These are phyloP conservation scores for Dunaliella salina DNA, from an alignment of 163 green algal species.

Conservation along the genomic window DNA sequence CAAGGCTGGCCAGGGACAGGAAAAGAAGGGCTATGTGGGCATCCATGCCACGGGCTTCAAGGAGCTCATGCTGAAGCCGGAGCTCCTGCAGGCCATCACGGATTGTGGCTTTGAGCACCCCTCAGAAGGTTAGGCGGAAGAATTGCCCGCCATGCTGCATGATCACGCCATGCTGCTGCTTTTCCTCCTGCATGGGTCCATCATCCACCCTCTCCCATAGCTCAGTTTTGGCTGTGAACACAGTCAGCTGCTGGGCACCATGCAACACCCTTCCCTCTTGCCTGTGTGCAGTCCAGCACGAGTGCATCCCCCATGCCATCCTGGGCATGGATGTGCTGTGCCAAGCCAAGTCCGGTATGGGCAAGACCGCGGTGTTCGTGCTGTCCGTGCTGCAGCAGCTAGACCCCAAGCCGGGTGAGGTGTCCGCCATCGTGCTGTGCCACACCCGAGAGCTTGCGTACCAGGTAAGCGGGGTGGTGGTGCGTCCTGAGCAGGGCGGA, in stretches of 20 bases:
- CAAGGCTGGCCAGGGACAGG: conserved; percentile 35
- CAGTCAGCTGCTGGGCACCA: no score
- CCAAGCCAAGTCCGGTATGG: conserved; percentile 99
- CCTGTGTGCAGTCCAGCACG: conserved; percentile 89
- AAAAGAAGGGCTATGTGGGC: conserved; percentile 95
- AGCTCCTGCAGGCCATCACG: conserved; percentile 84
- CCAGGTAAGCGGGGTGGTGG: conserved; percentile 59
- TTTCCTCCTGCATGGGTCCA: no score
- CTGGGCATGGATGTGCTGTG: conserved; percentile 97
- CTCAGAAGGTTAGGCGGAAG: conserved; percentile 78
- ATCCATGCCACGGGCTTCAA: conserved; percentile 97
- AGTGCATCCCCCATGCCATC: conserved; percentile 98
- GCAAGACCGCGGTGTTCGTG: conserved; percentile 99
- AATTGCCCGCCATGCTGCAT: no score
- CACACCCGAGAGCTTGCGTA: conserved; percentile 98
- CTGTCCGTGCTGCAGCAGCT: conserved; percentile 96
- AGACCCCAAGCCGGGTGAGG: conserved; percentile 67
- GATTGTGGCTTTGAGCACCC: conserved; percentile 99
- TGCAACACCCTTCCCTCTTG: neutral
- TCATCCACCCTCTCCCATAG: no score
- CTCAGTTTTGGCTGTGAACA: no score
- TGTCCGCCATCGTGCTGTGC: conserved; percentile 87
- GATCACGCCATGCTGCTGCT: no score
- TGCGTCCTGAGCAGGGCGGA: no score
- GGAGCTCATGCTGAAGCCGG: conserved; percentile 94